phyloP scores from a whole-genome alignment of 345 rosid genomes.

The Eucalyptus coolabah region DNA sequence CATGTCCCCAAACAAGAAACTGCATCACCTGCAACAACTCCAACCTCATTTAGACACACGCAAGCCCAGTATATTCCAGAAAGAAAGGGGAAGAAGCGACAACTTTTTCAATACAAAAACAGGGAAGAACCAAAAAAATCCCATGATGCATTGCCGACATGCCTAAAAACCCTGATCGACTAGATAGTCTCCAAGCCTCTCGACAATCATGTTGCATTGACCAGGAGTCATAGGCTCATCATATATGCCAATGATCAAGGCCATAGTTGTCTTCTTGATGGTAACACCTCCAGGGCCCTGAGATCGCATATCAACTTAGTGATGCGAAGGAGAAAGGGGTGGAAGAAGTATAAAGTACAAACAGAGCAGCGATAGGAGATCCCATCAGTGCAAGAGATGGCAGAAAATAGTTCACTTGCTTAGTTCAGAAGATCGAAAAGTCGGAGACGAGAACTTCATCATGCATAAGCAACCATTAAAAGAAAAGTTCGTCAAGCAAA shows the following conservation, averaged over 20 bases:
- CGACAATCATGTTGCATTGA: slow-evolving; percentile 38
- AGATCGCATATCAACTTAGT: background rate
- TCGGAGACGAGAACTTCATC: background rate
- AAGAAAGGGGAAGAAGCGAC: background rate
- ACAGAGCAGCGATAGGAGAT: background rate
- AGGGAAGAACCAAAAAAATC: background rate
- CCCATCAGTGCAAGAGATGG: background rate
- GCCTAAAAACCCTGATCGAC: slow-evolving; percentile 21
- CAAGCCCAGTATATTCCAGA: background rate
- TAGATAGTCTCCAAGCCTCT: slow-evolving; percentile 32
- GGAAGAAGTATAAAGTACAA: background rate
- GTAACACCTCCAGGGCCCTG: slow-evolving; percentile 38
- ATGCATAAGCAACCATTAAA: background rate
- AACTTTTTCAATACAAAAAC: background rate
- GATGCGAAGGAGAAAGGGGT: background rate
- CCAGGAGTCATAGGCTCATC: slow-evolving; percentile 33
- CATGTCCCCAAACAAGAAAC: background rate
- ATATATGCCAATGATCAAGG: slow-evolving; percentile 27
- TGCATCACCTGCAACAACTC: background rate
- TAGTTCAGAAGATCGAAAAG: background rate
- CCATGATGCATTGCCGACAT: background rate
- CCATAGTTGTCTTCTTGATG: slow-evolving; percentile 23
- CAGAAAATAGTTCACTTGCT: background rate
- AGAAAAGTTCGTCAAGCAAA: background rate
- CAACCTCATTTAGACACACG: background rate